Conservation (phyloP, 2,329 filamentous ascomycete genomes). For the Elsinoe perseae region DNA sequence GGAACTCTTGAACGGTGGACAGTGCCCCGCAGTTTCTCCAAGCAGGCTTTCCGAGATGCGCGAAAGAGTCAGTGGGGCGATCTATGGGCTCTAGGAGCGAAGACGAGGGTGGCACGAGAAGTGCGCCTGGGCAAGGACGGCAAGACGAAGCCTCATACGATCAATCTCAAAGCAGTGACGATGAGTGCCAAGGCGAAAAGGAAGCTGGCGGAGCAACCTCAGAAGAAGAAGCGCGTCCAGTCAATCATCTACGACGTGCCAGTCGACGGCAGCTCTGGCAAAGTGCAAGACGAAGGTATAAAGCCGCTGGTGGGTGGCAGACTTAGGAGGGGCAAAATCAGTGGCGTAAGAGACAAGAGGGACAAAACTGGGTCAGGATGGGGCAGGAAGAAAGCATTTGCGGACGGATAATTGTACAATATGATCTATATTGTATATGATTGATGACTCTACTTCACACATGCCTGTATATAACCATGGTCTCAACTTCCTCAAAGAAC, state of each 20-base stretch:
- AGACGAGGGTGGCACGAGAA: conserved; percentile 61
- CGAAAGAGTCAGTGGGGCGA: conserved; percentile 89
- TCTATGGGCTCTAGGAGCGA: conserved; percentile 89
- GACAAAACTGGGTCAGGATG: conserved; percentile 30
- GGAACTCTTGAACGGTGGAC: conserved; percentile 90
- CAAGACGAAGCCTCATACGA: conserved; percentile 13
- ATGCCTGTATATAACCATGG: background rate
- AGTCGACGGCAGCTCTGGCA: conserved; percentile 13
- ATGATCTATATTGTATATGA: background rate
- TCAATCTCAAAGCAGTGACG: conserved; percentile 19
- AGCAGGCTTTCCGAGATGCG: conserved; percentile 81
- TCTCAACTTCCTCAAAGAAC: no score
- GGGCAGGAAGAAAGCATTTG: conserved; percentile 22
- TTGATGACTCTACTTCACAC: background rate
- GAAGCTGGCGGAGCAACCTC: conserved; percentile 17
- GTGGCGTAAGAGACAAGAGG: conserved; percentile 30
- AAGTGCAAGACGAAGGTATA: conserved; percentile 22
- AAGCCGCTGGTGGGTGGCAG: conserved; percentile 25
- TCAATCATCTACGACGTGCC: conserved; percentile 24
- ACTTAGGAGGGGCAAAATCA: conserved; percentile 31
- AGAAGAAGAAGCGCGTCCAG: conserved; percentile 22
- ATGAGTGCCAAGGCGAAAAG: conserved; percentile 20
- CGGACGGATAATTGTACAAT: background rate
- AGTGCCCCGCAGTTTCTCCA: conserved; percentile 72
- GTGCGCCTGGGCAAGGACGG: conserved; percentile 51